Conservation (phyloP, 306 rosid species). For the Cyamopsis tetragonoloba region DNA sequence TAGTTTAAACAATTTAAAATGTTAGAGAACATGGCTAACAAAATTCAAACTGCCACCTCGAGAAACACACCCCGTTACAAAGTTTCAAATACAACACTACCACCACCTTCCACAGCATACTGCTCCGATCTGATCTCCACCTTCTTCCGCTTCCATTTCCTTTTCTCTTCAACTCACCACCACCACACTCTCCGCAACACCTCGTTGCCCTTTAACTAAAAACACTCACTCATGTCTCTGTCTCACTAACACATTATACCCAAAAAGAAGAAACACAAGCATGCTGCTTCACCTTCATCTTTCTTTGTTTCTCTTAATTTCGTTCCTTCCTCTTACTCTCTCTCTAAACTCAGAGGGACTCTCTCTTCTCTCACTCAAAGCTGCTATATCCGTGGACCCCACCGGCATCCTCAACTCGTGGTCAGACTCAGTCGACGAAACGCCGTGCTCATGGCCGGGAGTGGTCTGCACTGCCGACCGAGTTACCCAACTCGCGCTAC, state of each 20-base stretch:
- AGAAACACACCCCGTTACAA: too few relatives aligned
- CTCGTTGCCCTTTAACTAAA: slow-evolving; percentile 13
- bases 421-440: slow-evolving; percentile 47
- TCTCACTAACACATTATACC: background rate
- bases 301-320: background rate
- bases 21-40: too few relatives aligned
- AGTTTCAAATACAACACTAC: background rate
- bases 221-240: too few relatives aligned
- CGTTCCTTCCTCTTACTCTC: background rate
- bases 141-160: background rate
- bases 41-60: too few relatives aligned
- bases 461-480: slow-evolving; percentile 48
- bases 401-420: slow-evolving; percentile 46
- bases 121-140: background rate
- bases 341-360: slow-evolving; percentile 68
- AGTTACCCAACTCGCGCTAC: slow-evolving; percentile 58
- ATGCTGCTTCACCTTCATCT: background rate
- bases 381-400: slow-evolving; percentile 75
- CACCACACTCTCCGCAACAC: background rate
- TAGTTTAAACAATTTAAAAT: too few relatives aligned
- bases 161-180: background rate
- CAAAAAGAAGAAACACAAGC: background rate
- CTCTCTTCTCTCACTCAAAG: slow-evolving; percentile 69
- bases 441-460: slow-evolving; percentile 67
- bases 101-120: background rate